Percentiles rank a stretch among this genome's conserved stretches.
phyloP scores from a whole-genome alignment of 495 filamentous ascomycete species.

The Neurospora sp. region DNA sequence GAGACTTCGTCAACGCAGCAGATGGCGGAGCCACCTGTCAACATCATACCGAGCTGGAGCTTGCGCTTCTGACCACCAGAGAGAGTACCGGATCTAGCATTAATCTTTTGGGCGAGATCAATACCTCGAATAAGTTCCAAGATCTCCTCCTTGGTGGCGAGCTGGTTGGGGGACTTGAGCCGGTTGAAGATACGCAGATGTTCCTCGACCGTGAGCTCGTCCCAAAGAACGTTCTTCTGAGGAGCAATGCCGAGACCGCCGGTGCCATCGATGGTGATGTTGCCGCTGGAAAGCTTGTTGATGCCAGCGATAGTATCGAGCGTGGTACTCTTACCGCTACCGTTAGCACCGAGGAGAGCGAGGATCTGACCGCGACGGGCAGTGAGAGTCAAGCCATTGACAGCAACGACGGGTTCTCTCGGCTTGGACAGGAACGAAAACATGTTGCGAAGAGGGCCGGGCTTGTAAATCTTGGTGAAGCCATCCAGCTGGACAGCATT shows the following conservation, averaged over 20 bases:
- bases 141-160: constrained; percentile 45
- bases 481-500: constrained; percentile 53
- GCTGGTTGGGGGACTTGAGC: constrained; percentile 51
- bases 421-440: constrained; percentile 45
- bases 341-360: constrained; percentile 77
- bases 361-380: constrained; percentile 68
- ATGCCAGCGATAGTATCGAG: constrained; percentile 77
- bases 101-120: constrained; percentile 60
- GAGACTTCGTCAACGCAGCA: constrained; percentile 88
- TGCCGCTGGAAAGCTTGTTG: constrained; percentile 57
- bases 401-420: constrained; percentile 58
- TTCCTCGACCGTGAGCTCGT: constrained; percentile 69
- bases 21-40: constrained; percentile 72
- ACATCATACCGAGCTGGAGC: constrained; percentile 88
- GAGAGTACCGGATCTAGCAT: constrained; percentile 55
- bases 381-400: constrained; percentile 54
- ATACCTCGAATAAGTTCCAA: constrained; percentile 51
- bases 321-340: constrained; percentile 78
- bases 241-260: constrained; percentile 81
- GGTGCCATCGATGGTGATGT: constrained; percentile 58
- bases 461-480: constrained; percentile 67
- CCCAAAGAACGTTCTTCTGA: constrained; percentile 86
- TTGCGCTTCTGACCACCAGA: constrained; percentile 87
- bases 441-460: constrained; percentile 48
- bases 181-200: constrained; percentile 70